These are phyloP conservation scores for Phytophthora brassicae DNA, from an alignment of 352 stramenopile genomes.

Conservation along the genomic window DNA sequence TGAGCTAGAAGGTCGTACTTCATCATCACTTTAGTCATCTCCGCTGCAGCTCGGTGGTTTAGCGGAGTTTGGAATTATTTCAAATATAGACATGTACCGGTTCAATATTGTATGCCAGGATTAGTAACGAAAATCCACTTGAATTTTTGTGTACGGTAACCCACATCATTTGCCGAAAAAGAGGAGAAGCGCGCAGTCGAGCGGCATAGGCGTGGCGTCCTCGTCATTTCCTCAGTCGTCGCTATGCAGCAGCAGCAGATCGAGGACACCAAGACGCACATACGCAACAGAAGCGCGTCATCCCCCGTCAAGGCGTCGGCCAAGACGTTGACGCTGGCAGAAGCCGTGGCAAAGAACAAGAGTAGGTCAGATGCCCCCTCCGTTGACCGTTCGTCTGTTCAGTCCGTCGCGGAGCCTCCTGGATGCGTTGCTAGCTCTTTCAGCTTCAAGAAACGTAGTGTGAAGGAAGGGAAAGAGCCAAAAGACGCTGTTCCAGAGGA, in stretches of 20 bases:
- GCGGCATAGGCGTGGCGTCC: background rate
- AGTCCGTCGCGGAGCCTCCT: slow-evolving; percentile 8
- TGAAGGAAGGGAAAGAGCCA: slow-evolving; percentile 4
- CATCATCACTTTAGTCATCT: too few relatives aligned
- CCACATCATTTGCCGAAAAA: too few relatives aligned
- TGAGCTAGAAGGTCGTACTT: too few relatives aligned
- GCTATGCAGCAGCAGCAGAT: background rate
- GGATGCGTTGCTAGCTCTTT: background rate
- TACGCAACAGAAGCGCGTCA: slow-evolving; percentile 20
- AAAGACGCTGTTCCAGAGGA: slow-evolving; percentile 27
- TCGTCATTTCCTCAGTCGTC: background rate
- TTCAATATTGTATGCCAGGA: too few relatives aligned
- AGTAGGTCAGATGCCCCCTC: background rate
- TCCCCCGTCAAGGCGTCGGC: slow-evolving; percentile 12
- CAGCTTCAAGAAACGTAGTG: slow-evolving; percentile 1
- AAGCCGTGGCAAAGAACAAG: slow-evolving; percentile 20
- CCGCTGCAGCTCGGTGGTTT: too few relatives aligned
- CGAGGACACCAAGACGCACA: background rate
- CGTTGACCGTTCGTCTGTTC: slow-evolving; percentile 1
- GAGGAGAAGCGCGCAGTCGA: too few relatives aligned
- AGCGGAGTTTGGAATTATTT: too few relatives aligned
- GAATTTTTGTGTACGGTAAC: too few relatives aligned
- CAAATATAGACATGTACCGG: too few relatives aligned
- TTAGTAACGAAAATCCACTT: too few relatives aligned
- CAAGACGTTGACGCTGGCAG: slow-evolving; percentile 26